A percentile compares a stretch with the other conserved stretches of the same genome.
Evolutionary conservation across 2,329 filamentous ascomycete species (phyloP).

Genomic region (Nemania diffusa): DNA sequence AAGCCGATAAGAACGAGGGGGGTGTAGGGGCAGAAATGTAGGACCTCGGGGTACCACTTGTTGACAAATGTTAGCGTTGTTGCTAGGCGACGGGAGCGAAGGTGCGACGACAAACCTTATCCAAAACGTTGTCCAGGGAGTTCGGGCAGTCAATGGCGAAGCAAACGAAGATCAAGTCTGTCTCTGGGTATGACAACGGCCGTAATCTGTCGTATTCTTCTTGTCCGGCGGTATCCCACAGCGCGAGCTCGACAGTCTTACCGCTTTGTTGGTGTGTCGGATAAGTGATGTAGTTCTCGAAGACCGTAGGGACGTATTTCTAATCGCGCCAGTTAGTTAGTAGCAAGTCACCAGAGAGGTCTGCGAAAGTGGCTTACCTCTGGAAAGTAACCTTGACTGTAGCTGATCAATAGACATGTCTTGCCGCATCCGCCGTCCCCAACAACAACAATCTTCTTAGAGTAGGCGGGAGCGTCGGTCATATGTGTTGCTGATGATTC

Average conservation of each 20-base stretch:
- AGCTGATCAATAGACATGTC: constrained; percentile 98
- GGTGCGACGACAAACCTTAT: constrained; percentile 76
- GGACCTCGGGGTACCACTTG: constrained; percentile 96
- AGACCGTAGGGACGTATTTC: constrained; percentile 99
- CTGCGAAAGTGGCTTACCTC: constrained; percentile 72
- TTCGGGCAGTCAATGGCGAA: constrained; percentile 99
- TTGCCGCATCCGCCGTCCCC: constrained; percentile 98
- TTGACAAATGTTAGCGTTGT: constrained; percentile 5
- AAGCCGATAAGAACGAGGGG: constrained; percentile 95
- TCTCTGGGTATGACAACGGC: constrained; percentile 96
- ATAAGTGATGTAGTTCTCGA: constrained; percentile 99
- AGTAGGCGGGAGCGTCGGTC: constrained; percentile 91
- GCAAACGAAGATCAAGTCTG: constrained; percentile 97
- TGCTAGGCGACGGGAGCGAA: constrained; percentile 7
- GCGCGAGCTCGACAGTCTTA: constrained; percentile 94
- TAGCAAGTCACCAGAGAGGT: background rate
- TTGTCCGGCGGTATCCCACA: constrained; percentile 98
- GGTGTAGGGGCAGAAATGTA: constrained; percentile 98
- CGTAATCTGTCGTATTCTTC: constrained; percentile 98
- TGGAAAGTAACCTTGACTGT: constrained; percentile 98
- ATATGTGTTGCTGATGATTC: constrained; percentile 85
- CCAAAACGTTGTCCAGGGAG: constrained; percentile 96
- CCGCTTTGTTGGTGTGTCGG: constrained; percentile 87
- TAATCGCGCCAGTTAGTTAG: constrained; percentile 52
- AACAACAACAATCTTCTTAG: constrained; percentile 99